A percentile compares a stretch with the other conserved stretches of the same genome.
Evolutionary conservation across 805 yeast genomes (phyloP).

Genomic region (Sungouiella blattae): DNA sequence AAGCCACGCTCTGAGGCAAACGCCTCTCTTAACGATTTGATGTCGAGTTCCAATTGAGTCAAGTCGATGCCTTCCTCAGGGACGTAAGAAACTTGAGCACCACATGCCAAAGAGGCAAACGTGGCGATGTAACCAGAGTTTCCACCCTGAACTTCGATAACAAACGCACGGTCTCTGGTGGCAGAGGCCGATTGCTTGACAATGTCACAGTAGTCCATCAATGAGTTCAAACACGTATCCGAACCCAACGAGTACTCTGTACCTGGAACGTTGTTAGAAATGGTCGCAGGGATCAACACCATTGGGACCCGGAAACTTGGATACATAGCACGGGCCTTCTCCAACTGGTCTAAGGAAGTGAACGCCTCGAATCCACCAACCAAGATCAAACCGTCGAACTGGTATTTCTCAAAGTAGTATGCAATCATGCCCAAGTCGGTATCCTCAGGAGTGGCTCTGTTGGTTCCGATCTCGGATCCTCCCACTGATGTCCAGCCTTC

Average conservation of each 20-base stretch:
- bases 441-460: constrained; percentile 64
- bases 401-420: constrained; percentile 83
- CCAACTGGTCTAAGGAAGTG: constrained; percentile 75
- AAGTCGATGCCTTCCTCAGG: constrained; percentile 81
- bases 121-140: constrained; percentile 93
- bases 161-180: constrained; percentile 89
- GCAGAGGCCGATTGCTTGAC: constrained; percentile 94
- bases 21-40: constrained; percentile 52
- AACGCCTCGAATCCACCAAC: constrained; percentile 99
- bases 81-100: constrained; percentile 86
- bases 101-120: constrained; percentile 76
- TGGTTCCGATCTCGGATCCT: constrained; percentile 82
- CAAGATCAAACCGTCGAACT: constrained; percentile 82
- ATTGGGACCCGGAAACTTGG: constrained; percentile 94
- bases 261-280: constrained; percentile 98
- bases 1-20: constrained; percentile 75
- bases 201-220: constrained; percentile 91
- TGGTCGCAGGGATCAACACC: constrained; percentile 91
- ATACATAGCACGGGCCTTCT: constrained; percentile 68
- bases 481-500: constrained; percentile 73
- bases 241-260: constrained; percentile 93
- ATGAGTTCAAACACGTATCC: constrained; percentile 90
- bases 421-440: constrained; percentile 87
- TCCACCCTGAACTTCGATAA: constrained; percentile 98
- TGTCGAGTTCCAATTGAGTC: constrained; percentile 16